These are phyloP conservation scores for Kwoniella shivajii DNA, from an alignment of 1,284 basidiomycete genomes.

Conservation along the genomic window DNA sequence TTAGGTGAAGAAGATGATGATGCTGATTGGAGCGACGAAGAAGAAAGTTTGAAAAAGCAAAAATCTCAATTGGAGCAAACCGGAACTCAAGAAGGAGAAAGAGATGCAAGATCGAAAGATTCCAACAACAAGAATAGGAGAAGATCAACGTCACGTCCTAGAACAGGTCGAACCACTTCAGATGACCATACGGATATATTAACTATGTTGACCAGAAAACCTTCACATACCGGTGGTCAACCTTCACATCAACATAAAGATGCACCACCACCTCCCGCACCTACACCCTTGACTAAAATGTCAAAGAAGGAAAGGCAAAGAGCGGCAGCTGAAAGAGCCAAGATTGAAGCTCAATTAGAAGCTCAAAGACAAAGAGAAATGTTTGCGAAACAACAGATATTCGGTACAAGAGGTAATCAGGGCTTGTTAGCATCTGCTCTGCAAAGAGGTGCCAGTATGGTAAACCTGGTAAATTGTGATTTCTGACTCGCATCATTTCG, in stretches of 20 bases:
- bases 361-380: slow-evolving; percentile 48
- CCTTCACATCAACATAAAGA: neutral
- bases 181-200: slow-evolving; percentile 7
- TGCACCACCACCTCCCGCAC: slow-evolving; percentile 33
- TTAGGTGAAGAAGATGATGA: slow-evolving; percentile 30
- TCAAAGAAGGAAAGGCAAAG: slow-evolving; percentile 37
- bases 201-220: slow-evolving; percentile 5
- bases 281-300: slow-evolving; percentile 36
- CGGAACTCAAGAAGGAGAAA: slow-evolving; percentile 29
- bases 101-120: slow-evolving; percentile 20
- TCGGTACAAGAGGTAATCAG: slow-evolving; percentile 18
- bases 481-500: neutral
- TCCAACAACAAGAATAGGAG: neutral
- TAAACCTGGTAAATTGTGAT: slow-evolving; percentile 39
- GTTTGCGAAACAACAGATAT: slow-evolving; percentile 51
- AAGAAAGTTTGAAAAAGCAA: slow-evolving; percentile 14
- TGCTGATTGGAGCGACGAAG: slow-evolving; percentile 35
- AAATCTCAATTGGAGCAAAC: slow-evolving; percentile 3
- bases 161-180: slow-evolving; percentile 7
- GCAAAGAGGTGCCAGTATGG: slow-evolving; percentile 47
- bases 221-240: slow-evolving; percentile 5
- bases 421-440: slow-evolving; percentile 46
- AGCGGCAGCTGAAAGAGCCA: slow-evolving; percentile 37
- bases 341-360: slow-evolving; percentile 43
- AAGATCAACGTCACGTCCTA: slow-evolving; percentile 9